A percentile compares a stretch with the other conserved stretches of the same genome.
phyloP scores from a whole-genome alignment of 768 basidiomycete genomes.

The Russula vinacea region DNA sequence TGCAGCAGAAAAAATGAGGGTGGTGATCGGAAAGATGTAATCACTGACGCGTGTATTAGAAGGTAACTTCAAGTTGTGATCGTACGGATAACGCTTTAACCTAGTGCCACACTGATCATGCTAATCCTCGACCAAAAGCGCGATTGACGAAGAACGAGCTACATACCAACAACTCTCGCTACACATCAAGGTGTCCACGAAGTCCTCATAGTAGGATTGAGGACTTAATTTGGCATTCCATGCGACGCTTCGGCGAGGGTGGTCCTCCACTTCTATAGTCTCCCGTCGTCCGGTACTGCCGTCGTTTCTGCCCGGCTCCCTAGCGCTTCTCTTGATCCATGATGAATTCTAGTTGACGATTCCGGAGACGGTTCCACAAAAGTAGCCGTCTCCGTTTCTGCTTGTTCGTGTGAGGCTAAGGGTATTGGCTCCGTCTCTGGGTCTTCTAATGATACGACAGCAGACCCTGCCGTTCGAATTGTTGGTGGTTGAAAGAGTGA shows the following conservation, averaged over 20 bases:
- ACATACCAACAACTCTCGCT: not conserved
- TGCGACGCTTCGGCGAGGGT: not conserved
- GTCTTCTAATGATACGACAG: not conserved
- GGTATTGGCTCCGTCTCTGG: not conserved
- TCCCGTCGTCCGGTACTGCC: not conserved
- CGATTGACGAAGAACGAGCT: not conserved
- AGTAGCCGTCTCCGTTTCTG: not conserved
- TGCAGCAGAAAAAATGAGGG: no score
- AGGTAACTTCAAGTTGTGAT: no score
- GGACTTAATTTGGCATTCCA: not conserved
- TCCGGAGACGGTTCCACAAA: not conserved
- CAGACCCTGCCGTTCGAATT: not conserved
- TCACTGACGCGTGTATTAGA: no score
- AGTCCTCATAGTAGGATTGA: not conserved
- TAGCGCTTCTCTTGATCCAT: not conserved
- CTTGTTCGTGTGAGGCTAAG: not conserved
- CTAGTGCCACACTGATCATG: no score
- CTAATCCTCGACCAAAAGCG: no score
- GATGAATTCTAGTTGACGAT: not conserved
- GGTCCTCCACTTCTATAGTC: not conserved
- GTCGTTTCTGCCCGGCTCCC: not conserved
- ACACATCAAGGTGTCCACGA: no score
- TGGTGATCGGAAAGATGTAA: no score
- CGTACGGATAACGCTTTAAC: no score
- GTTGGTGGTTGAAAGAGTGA: not conserved